Conservation (phyloP, 179 eudicot genomes). For the Kewa caespitosa region DNA sequence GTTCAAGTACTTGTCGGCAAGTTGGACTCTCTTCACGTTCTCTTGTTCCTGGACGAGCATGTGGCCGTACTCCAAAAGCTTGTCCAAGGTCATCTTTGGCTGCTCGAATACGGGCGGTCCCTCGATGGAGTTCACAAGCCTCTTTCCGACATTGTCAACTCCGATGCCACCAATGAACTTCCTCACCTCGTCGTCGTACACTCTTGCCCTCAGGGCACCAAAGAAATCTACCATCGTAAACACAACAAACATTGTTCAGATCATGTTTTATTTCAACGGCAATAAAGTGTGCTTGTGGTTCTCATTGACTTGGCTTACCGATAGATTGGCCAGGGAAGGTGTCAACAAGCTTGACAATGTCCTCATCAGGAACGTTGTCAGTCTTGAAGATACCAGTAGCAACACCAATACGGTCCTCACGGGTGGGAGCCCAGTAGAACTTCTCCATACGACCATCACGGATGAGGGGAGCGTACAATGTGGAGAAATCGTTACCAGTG, state of each 20-base stretch:
- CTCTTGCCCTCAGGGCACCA: conserved; percentile 84
- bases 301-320: too few relatives aligned
- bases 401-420: conserved; percentile 82
- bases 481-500: conserved; percentile 84
- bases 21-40: conserved; percentile 84
- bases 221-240: conserved; percentile 65
- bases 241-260: not conserved
- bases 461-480: conserved; percentile 74
- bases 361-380: conserved; percentile 46
- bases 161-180: conserved; percentile 52
- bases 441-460: conserved; percentile 97
- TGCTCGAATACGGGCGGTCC: conserved; percentile 67
- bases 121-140: conserved; percentile 68
- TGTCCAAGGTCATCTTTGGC: conserved; percentile 60
- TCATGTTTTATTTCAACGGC: too few relatives aligned
- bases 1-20: conserved; percentile 66
- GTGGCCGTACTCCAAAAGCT: conserved; percentile 70
- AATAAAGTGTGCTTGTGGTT: too few relatives aligned
- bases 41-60: conserved; percentile 82
- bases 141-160: conserved; percentile 56
- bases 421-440: conserved; percentile 86
- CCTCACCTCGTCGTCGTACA: conserved; percentile 82
- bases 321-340: conserved; percentile 85
- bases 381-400: conserved; percentile 60
- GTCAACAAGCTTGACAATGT: conserved; percentile 63